phyloP scores from a whole-genome alignment of 768 basidiomycete species.

The Russula griseocarnosa region DNA sequence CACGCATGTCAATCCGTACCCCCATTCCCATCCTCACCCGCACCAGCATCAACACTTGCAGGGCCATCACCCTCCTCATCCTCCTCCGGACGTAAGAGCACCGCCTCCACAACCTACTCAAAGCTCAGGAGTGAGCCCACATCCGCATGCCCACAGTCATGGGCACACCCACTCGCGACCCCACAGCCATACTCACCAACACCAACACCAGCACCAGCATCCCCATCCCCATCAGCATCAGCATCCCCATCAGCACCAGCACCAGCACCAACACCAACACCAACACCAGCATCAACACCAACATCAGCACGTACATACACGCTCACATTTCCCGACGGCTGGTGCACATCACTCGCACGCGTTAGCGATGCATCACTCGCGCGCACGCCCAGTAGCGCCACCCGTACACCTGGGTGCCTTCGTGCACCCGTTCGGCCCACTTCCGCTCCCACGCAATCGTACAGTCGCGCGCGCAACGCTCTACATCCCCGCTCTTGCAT shows the following conservation, averaged over 20 bases:
- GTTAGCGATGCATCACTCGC: conserved; percentile 9
- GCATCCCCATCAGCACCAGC: conserved; percentile 25
- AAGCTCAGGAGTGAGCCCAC: conserved; percentile 18
- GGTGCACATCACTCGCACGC: conserved; percentile 4
- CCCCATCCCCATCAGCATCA: conserved; percentile 6
- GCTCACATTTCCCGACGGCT: conserved; percentile 16
- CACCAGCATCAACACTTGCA: conserved; percentile 16
- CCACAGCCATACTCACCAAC: conserved; percentile 30
- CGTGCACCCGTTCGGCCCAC: conserved; percentile 54
- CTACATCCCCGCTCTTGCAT: conserved; percentile 50
- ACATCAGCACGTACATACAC: conserved; percentile 25
- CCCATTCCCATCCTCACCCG: neutral
- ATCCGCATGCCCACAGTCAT: conserved; percentile 29
- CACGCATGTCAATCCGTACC: conserved; percentile 11
- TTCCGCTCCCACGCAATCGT: conserved; percentile 43
- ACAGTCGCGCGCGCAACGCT: conserved; percentile 18
- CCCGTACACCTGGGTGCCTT: conserved; percentile 49
- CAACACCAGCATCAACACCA: conserved; percentile 29
- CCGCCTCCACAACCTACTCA: conserved; percentile 13
- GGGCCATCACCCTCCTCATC: conserved; percentile 15
- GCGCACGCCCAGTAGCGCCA: conserved; percentile 25
- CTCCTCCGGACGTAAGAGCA: conserved; percentile 2
- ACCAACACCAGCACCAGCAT: conserved; percentile 20
- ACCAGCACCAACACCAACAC: conserved; percentile 25
- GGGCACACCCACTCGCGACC: conserved; percentile 27